Evolutionary conservation across 805 yeast species (phyloP).

Genomic region (Metschnikowia lochheadii): DNA sequence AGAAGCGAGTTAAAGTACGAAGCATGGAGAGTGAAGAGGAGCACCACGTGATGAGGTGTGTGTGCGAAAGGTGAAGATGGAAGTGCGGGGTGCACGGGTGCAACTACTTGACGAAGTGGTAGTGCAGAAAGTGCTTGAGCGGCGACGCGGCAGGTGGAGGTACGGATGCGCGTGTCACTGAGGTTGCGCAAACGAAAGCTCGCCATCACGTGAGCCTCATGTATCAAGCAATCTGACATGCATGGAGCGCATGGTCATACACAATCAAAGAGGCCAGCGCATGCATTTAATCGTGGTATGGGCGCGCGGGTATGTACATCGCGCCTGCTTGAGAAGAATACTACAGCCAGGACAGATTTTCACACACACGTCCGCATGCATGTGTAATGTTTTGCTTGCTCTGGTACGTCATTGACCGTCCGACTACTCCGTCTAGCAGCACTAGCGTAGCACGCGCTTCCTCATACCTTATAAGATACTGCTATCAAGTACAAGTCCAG

Average conservation of each 20-base stretch:
- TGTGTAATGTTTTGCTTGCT: conserved; percentile 4
- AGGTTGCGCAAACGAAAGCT: conserved; percentile 3
- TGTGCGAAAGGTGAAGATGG: background rate
- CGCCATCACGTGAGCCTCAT: background rate
- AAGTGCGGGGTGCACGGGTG: background rate
- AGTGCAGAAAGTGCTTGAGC: background rate
- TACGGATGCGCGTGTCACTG: conserved; percentile 4
- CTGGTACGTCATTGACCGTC: background rate
- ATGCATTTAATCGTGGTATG: conserved; percentile 1
- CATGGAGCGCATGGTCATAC: conserved; percentile 4
- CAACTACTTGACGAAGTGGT: background rate
- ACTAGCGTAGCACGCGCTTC: background rate
- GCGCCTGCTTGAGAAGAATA: conserved; percentile 5
- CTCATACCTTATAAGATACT: background rate
- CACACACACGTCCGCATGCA: conserved; percentile 5
- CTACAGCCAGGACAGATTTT: conserved; percentile 6
- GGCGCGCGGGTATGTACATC: conserved; percentile 1
- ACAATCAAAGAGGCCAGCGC: conserved; percentile 5
- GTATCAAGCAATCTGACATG: conserved; percentile 6
- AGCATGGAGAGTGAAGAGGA: background rate
- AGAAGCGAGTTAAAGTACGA: background rate
- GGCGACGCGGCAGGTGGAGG: background rate
- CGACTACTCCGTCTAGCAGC: background rate
- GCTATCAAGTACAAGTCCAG: background rate
- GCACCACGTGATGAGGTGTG: conserved; percentile 3